These are phyloP conservation scores for Pseudocercospora fuligena DNA, from an alignment of 2,329 filamentous ascomycete genomes.

Conservation along the genomic window DNA sequence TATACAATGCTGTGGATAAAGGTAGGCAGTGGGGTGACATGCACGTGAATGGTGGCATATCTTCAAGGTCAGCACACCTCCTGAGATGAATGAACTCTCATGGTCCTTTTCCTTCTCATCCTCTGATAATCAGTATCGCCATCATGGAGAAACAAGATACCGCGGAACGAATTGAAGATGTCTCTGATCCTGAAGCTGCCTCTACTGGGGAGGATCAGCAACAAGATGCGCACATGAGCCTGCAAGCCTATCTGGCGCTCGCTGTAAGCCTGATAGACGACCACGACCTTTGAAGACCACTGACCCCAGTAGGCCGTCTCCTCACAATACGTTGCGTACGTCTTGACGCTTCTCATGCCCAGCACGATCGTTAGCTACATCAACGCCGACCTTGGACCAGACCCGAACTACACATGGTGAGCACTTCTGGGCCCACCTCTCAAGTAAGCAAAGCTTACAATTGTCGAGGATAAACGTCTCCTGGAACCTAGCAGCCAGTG, in stretches of 20 bases:
- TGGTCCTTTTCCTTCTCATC: neutral
- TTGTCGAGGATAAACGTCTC: constrained; percentile 19
- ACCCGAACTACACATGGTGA: constrained; percentile 25
- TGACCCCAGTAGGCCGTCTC: neutral
- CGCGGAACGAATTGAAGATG: constrained; percentile 2
- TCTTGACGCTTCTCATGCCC: constrained; percentile 23
- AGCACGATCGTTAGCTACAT: constrained; percentile 24
- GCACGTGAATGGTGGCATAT: neutral
- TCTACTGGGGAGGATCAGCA: neutral
- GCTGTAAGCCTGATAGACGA: neutral
- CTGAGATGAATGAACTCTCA: neutral
- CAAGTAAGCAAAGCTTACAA: neutral
- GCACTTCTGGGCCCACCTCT: neutral
- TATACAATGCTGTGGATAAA: constrained; percentile 8
- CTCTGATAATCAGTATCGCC: neutral
- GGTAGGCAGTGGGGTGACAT: constrained; percentile 8
- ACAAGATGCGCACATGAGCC: constrained; percentile 1
- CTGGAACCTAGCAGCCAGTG: constrained; percentile 23
- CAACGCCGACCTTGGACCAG: constrained; percentile 22
- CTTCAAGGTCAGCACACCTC: neutral
- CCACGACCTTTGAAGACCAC: neutral
- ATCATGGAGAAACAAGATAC: neutral
- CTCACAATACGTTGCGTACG: constrained; percentile 5
- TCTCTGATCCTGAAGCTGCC: neutral
- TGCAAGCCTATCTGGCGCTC: constrained; percentile 16